Evolutionary conservation across 306 rosid species (phyloP), one percentile per base, ranked within the genome.

Genomic region (Sicyos baderoa): DNA sequence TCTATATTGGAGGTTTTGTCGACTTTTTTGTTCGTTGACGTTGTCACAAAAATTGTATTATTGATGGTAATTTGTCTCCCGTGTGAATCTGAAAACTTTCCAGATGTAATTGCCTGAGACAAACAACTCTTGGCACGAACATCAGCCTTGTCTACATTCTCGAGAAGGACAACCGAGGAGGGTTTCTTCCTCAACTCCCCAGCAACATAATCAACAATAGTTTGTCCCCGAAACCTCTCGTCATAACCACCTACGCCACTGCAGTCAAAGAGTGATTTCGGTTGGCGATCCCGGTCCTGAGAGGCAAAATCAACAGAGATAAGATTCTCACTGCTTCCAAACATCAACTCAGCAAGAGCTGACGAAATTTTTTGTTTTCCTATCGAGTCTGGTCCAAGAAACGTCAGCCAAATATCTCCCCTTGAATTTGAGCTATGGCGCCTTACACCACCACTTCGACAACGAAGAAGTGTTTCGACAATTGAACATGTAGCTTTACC

Each of bases 51-150:
- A 23, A 88, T 70, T 37, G 79, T 72, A 66, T 88, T 85, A 65
- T 76, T 82, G 71, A 90, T 58, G 71, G 91, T 82, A 84, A 86
- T 80, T 82, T 85, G 88, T 85, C 90, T 86, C 32, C 99, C 97
- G 9, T 62, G 82, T 0, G 88, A 85, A 74, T 88, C 82, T 44
- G 82, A 83, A 74, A 94, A 86, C 78, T 83, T 94, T 22, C 99
- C 97, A 0, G 91, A 85, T 78, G 23, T 81, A 66, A 85, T 80
- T 59, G 97, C 97, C 76, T 79, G 84, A 62, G 79, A 79, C 85
- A 94, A 84, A 76, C 89, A 85, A 59, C 50, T 79, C 76, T 78
- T 96, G 71, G 85, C 89, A 35, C 79, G 64, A 66, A 81, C 70
- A 67, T 90, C 96, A 4, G 97, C 96, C 79, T 75, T 79, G 16